These are phyloP conservation scores for Auricularia sp. DNA, from an alignment of 768 basidiomycete species.

Conservation along the genomic window DNA sequence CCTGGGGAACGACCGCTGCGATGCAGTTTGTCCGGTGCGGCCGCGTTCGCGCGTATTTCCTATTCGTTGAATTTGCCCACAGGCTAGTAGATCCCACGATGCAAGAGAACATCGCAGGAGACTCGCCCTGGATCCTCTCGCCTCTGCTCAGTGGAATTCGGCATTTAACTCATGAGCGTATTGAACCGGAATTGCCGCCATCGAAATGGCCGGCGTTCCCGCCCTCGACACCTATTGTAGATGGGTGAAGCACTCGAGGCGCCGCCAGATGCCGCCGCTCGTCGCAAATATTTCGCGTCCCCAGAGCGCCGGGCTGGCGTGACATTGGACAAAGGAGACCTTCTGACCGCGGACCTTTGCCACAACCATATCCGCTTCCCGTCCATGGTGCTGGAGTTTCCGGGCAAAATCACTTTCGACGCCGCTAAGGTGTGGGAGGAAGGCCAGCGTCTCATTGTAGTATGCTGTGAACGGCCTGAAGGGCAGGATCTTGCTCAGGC, in stretches of 20 bases:
- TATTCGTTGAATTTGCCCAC: neutral
- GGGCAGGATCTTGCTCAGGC: neutral
- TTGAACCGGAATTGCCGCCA: neutral
- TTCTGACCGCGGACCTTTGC: neutral
- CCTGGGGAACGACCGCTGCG: neutral
- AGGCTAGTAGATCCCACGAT: neutral
- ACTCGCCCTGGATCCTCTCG: neutral
- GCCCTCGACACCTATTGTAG: neutral
- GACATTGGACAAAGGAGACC: neutral
- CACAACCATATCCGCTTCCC: neutral
- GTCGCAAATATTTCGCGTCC: neutral
- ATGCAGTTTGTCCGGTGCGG: neutral
- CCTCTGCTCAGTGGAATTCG: neutral
- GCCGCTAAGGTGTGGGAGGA: neutral
- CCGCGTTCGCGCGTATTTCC: neutral
- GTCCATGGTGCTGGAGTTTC: neutral
- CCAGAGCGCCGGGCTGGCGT: neutral
- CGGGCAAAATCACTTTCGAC: neutral
- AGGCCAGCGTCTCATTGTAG: neutral
- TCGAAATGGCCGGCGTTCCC: neutral
- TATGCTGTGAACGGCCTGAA: neutral
- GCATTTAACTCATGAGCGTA: neutral
- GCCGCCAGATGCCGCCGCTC: neutral
- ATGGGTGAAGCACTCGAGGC: neutral
- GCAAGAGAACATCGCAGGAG: neutral